Evolutionary conservation across 208 protist species (phyloP).

Genomic region (Acanthamoeba healyi): DNA sequence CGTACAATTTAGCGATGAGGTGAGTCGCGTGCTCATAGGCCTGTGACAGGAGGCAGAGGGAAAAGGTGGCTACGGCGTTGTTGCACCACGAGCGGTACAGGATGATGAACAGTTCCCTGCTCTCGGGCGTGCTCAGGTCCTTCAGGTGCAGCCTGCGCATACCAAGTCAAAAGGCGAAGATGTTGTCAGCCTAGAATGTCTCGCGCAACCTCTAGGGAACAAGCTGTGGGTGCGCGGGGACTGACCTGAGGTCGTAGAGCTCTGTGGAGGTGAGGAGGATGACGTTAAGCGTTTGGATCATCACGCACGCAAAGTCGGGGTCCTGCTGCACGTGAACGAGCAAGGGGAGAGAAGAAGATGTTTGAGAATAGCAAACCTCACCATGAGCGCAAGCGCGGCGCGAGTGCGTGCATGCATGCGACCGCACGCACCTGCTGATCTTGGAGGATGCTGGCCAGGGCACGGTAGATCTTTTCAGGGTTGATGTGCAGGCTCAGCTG

Average conservation of each 20-base stretch:
- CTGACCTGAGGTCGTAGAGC: slow-evolving; percentile 91
- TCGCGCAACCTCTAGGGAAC: too few species aligned
- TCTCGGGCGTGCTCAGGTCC: slow-evolving; percentile 71
- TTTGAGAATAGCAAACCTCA: too few species aligned
- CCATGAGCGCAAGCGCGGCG: too few species aligned
- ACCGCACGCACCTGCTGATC: slow-evolving; percentile 8
- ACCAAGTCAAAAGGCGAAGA: background rate
- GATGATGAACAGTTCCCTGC: slow-evolving; percentile 88
- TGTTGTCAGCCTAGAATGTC: too few species aligned
- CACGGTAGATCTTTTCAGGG: slow-evolving; percentile 80
- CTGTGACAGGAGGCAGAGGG: slow-evolving; percentile 94
- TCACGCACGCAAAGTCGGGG: slow-evolving; percentile 86
- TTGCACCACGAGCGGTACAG: slow-evolving; percentile 90
- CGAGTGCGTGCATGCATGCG: too few species aligned
- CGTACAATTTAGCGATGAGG: slow-evolving; percentile 88
- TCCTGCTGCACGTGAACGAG: slow-evolving; percentile 76
- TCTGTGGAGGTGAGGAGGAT: slow-evolving; percentile 95
- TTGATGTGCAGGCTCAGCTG: slow-evolving; percentile 86
- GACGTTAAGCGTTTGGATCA: slow-evolving; percentile 91
- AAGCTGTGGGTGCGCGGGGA: background rate
- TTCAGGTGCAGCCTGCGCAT: slow-evolving; percentile 76
- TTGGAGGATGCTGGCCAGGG: slow-evolving; percentile 73
- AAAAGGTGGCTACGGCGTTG: slow-evolving; percentile 94
- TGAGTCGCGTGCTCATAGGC: slow-evolving; percentile 91
- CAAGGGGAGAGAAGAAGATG: too few species aligned